Base-by-base conservation (phyloP, 1,284 basidiomycete genomes). In the Pterulicium gracile region DNA sequence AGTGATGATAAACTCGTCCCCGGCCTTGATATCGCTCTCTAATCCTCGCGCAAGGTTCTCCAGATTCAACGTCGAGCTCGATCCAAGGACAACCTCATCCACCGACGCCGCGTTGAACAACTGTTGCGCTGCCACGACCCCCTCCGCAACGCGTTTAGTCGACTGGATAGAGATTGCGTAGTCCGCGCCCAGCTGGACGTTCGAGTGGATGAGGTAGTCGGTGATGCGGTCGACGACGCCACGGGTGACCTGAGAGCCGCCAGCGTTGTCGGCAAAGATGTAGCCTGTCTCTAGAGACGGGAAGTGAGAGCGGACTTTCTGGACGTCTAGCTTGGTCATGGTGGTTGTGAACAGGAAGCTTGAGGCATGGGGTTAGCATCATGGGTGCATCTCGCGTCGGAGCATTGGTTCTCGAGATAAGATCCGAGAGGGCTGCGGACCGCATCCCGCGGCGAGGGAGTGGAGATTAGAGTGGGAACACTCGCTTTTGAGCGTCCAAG, bases 221-320 rank as follows among this genome's bases (percentile, higher is more conserved):
- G 68, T 67, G 52, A 88, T 72, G 27, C 70, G 64, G 47, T 77
- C 68, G 40, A 76, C 75, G 34, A 79, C 79, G 47, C 62, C 62
- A 45, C 67, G 60, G 4, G 72, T 60, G 35, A 72, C 72, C 58
- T 88, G 85, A 2, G 82, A 85, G 3, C 86, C 87, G 0, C 85
- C 87, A 0, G 87, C 87, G 54, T 86, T 89, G 62, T 88, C 86
- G 5, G 72, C 84, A 55, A 75, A 88, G 52, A 88, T 72, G 55
- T 70, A 86, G 2, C 73, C 73, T 1, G 68, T 65, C 24, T 65
- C 58, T n/a, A 88, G 65, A 4, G 79, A 65, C 10, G 82, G 84
- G 55, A 87, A 87, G 24, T 71, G 68, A 24, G 71, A 65, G 49
- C 81, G 76, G 39, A 70, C 79, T 51, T 64, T 59, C 13, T 59